Conservation (phyloP, 768 basidiomycete genomes). For the Lactarius akahatsu region DNA sequence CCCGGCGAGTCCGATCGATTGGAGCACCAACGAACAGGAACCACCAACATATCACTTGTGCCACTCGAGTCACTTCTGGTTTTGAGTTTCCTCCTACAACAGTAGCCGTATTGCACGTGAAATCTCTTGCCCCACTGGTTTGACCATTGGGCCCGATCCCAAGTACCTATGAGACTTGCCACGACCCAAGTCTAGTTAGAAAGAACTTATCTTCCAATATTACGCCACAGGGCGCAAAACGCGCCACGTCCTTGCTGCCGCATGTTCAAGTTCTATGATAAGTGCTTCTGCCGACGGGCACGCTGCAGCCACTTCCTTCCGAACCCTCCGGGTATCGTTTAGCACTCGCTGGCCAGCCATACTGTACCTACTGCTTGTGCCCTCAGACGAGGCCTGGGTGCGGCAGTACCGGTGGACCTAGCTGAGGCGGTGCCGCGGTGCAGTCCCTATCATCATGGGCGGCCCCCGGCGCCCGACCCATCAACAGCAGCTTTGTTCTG, state of each 20-base stretch:
- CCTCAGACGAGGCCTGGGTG: too few relatives aligned
- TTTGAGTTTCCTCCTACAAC: too few relatives aligned
- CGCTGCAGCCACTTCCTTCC: background rate
- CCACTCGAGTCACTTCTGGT: too few relatives aligned
- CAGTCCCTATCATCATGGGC: background rate
- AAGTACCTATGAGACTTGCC: background rate
- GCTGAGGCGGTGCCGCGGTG: background rate
- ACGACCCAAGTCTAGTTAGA: background rate
- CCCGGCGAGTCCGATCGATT: background rate
- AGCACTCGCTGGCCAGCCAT: background rate
- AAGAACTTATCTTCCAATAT: background rate
- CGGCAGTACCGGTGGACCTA: background rate
- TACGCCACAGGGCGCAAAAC: background rate
- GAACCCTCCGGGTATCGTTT: background rate
- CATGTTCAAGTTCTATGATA: background rate
- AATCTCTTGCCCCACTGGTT: background rate
- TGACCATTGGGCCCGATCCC: background rate
- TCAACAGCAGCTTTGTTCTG: too few relatives aligned
- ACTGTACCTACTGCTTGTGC: background rate
- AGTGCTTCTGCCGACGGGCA: background rate
- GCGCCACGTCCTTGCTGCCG: background rate
- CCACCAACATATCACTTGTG: too few relatives aligned
- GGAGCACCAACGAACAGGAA: background rate
- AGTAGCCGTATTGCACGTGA: background rate
- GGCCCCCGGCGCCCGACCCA: background rate